Base-by-base conservation (phyloP, 2,329 filamentous ascomycete genomes). In the Colletotrichum horii region DNA sequence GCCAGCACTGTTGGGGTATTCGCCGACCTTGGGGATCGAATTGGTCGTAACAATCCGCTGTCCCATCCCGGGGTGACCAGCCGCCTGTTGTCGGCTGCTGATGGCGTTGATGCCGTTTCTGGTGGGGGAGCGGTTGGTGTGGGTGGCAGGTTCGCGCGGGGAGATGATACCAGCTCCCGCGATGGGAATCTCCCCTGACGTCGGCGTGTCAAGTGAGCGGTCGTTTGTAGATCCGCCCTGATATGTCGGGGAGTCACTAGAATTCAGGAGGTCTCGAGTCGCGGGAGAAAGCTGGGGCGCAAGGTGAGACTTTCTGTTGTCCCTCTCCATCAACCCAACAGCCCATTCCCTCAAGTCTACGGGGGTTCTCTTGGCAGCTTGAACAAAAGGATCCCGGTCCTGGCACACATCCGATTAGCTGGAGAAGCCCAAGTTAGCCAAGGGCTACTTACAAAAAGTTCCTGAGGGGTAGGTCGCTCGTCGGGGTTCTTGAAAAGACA, bases 321-420 rank as follows among this genome's bases (percentile, higher is more conserved):
- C 95, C 80, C 94, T 93, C 83, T 98, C 96, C 92, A 98, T 96
- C 89, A 98, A 91, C 80, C 95, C 93, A 65, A 98, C 92, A 26
- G 97, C 96, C 97, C 97, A 99, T 77, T 96, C 95, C 84, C 94
- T 92, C 38, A 99, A 90, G 83, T 99, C 94, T 66, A 99, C 97
- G 1, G 97, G 97, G 1, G 97, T 99, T 79, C 96, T 92, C 88
- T 98, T 98, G 65, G 97, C 97, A 69, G 97, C 97, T 85, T 98
- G 96, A 24, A 99, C 92, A 85, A 99, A 99, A 5, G 96, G 93
- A 82, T 99, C 97, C 77, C 94, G 93, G 79, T 98, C 96, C 95
- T 97, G 70, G 24, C 9, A 16, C 61, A 71, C 32, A 58, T 32
- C 78, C 85, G 71, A 85, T 80, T 52, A 72, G 74, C 70, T 9